A percentile compares a stretch with the other conserved stretches of the same genome.
Evolutionary conservation across 164 flowering plant genomes (phyloP).

Genomic region (Chimonanthus salicifolius): DNA sequence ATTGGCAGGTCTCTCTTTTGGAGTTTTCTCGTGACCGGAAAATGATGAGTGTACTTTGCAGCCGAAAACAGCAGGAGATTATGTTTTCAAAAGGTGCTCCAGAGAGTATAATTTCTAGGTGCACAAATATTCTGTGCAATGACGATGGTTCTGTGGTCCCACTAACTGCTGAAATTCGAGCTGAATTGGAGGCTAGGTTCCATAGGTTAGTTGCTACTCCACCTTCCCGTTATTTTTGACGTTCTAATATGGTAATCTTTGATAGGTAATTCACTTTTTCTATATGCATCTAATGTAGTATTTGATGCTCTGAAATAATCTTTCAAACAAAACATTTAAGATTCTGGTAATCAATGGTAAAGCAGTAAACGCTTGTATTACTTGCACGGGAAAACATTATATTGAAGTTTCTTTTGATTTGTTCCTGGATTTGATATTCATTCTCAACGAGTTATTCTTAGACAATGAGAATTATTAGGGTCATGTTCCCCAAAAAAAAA

Average conservation of each 20-base stretch:
- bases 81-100: conserved; percentile 99
- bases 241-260: background rate
- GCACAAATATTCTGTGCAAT: conserved; percentile 78
- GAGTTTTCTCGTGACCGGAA: conserved; percentile 98
- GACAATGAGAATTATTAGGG: no score
- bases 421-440: no score
- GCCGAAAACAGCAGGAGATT: conserved; percentile 63
- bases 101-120: conserved; percentile 83
- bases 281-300: no score
- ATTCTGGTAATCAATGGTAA: no score
- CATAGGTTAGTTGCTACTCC: conserved; percentile 44
- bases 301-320: background rate
- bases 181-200: conserved; percentile 70
- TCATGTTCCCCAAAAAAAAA: no score
- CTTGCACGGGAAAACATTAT: no score
- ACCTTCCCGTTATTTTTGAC: background rate
- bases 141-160: conserved; percentile 79
- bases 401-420: no score
- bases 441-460: no score
- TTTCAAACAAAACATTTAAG: no score
- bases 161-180: conserved; percentile 46
- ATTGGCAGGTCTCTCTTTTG: conserved; percentile 62
- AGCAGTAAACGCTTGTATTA: no score
- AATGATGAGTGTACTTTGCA: conserved; percentile 96
- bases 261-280: background rate